These are phyloP conservation scores for Saprolegnia parasitica DNA, from an alignment of 352 stramenopile species.

Conservation along the genomic window DNA sequence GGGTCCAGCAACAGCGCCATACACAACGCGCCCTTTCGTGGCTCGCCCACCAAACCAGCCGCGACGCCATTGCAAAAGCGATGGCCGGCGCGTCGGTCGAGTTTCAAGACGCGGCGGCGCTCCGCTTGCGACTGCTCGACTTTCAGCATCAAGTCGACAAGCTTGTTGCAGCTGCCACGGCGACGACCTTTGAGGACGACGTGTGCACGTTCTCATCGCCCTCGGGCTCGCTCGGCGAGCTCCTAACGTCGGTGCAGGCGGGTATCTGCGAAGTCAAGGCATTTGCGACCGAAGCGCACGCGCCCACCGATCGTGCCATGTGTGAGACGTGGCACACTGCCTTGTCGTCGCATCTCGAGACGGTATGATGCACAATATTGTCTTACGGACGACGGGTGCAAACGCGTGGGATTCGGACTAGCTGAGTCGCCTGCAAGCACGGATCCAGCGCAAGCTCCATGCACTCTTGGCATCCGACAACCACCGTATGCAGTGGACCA, in stretches of 20 bases:
- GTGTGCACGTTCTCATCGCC: not conserved
- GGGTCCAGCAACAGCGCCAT: not conserved
- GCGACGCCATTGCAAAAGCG: not conserved
- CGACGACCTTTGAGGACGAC: not conserved
- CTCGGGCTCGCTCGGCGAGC: not conserved
- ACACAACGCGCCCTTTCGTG: not conserved
- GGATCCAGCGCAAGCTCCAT: not conserved
- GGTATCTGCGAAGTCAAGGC: not conserved
- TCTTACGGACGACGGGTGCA: too few species aligned
- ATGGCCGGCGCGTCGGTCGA: not conserved
- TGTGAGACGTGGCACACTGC: not conserved
- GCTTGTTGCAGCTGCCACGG: not conserved
- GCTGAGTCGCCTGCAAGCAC: not conserved
- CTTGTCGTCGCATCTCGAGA: not conserved
- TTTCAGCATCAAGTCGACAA: constrained; percentile 6
- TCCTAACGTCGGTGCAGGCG: not conserved
- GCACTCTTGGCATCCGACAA: not conserved
- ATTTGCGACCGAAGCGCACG: not conserved
- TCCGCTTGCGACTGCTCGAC: not conserved
- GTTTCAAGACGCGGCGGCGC: not conserved
- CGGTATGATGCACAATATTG: not conserved
- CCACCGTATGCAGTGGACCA: not conserved
- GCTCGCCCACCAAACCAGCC: not conserved
- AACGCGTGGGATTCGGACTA: too few species aligned
- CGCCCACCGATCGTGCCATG: not conserved